Evolutionary conservation across 495 filamentous ascomycete genomes (phyloP).

Genomic region (Aspergillus incahuasiensis): DNA sequence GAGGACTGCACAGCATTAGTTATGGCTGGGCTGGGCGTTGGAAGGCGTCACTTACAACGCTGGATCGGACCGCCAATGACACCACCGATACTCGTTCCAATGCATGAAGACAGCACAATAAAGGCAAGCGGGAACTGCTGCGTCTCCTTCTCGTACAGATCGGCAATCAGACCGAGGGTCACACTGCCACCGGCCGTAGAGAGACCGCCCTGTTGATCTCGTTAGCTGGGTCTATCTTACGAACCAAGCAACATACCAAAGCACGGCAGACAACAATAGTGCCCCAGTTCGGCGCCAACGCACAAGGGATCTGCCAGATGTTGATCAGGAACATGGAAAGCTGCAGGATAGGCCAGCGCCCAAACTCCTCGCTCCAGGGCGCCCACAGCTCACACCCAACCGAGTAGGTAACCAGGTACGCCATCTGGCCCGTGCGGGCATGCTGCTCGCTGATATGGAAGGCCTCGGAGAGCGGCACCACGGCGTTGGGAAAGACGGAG

Average conservation of each 20-base stretch:
- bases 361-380: constrained; percentile 73
- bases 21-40: neutral
- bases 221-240: too few species aligned
- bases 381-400: constrained; percentile 80
- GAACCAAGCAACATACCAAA: constrained; percentile 45
- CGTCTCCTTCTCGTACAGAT: constrained; percentile 65
- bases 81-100: constrained; percentile 69
- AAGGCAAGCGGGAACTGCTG: constrained; percentile 63
- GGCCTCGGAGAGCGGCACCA: constrained; percentile 53
- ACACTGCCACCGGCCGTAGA: constrained; percentile 74
- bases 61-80: constrained; percentile 75
- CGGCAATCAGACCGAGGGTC: constrained; percentile 73
- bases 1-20: constrained; percentile 26
- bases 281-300: constrained; percentile 62
- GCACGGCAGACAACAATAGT: constrained; percentile 59
- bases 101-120: constrained; percentile 69
- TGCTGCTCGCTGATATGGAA: constrained; percentile 60
- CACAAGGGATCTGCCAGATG: constrained; percentile 66
- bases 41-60: constrained; percentile 29
- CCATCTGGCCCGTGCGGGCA: constrained; percentile 59
- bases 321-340: constrained; percentile 65
- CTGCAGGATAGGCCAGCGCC: constrained; percentile 67
- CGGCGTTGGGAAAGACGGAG: constrained; percentile 33
- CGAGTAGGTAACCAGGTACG: constrained; percentile 68
- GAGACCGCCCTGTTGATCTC: constrained; percentile 29